Evolutionary conservation across 2,329 filamentous ascomycete species (phyloP), one percentile per base, ranked within the genome.

Genomic region (Alternaria dauci): DNA sequence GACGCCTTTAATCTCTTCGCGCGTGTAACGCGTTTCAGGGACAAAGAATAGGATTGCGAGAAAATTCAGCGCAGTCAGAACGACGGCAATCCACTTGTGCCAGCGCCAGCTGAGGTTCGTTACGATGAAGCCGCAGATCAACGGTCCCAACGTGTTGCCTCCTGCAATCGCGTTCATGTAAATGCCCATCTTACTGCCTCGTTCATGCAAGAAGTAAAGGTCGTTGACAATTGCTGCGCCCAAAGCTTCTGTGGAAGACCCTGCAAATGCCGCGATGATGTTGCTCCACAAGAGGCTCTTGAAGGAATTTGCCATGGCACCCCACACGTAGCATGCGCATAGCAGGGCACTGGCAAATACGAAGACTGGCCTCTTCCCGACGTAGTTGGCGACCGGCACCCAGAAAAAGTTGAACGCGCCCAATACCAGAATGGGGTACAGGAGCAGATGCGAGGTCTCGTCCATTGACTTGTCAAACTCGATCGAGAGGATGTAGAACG

Each of bases 391-490:
- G 9, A 84, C 63, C 14, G 83, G 83, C 5, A 84, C 81, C 82
- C 82, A 84, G 66, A 84, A 76, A 74, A 85, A 85, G 65, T 85
- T 85, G 69, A 82, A 83, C 30, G 82, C 79, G 1, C 83, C 82
- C 3, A 85, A 78, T 2, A 83, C 78, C 3, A 85, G 71, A 62
- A 85, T 82, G 1, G 77, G 78, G 69, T 75, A 80, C 12, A 78
- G 65, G 2, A 81, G 71, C 1, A 81, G 63, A 23, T 72, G 73
- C 16, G 79, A 80, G 2, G 82, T 81, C 52, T 84, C 78, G 5
- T 79, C 82, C 71, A 78, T 75, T 2, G 79, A 74, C 68, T 81
- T 82, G 60, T 78, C 63, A 69, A 85, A 85, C 62, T 85, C 80
- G 14, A 82, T 67, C 14, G 79, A 65, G 67, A 84, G 65, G 74